phyloP scores from a whole-genome alignment of 768 basidiomycete species.

The Kockovaella imperatae region DNA sequence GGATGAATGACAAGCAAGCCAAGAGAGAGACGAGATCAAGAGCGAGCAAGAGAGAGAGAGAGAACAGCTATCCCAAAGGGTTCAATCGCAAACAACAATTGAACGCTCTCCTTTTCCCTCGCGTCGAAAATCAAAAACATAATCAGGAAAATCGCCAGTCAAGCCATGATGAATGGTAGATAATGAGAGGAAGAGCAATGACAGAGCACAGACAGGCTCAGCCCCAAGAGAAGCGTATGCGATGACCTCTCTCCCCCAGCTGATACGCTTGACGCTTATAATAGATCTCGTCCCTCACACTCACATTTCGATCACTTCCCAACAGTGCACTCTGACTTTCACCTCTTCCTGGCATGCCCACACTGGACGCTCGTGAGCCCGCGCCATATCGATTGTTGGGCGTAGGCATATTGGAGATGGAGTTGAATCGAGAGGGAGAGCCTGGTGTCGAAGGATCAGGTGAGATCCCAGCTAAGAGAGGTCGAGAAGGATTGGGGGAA shows the following conservation, averaged over 20 bases:
- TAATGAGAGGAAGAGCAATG: too few species aligned
- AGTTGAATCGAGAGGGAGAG: background rate
- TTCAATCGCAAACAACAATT: too few species aligned
- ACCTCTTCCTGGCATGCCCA: constrained; percentile 13
- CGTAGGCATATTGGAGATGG: constrained; percentile 1
- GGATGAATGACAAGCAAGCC: too few species aligned
- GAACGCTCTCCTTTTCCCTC: too few species aligned
- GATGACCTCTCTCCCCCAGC: constrained; percentile 1
- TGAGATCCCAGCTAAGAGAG: background rate
- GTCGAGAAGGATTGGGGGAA: background rate
- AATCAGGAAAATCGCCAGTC: background rate
- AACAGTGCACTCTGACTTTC: constrained; percentile 14
- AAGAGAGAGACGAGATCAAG: too few species aligned
- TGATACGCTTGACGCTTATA: too few species aligned
- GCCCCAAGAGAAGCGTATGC: background rate
- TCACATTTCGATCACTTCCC: background rate
- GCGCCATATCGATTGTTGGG: constrained; percentile 2
- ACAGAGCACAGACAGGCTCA: too few species aligned
- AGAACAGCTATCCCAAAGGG: background rate
- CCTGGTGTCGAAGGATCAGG: background rate
- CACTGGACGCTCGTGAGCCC: background rate
- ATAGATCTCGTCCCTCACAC: background rate
- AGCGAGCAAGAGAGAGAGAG: background rate
- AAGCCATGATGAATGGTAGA: background rate
- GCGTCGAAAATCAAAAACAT: background rate